Percentiles rank a stretch among this genome's conserved stretches.
Conservation (phyloP, 1,139 yeast species). For the Kodamaea derodonti region DNA sequence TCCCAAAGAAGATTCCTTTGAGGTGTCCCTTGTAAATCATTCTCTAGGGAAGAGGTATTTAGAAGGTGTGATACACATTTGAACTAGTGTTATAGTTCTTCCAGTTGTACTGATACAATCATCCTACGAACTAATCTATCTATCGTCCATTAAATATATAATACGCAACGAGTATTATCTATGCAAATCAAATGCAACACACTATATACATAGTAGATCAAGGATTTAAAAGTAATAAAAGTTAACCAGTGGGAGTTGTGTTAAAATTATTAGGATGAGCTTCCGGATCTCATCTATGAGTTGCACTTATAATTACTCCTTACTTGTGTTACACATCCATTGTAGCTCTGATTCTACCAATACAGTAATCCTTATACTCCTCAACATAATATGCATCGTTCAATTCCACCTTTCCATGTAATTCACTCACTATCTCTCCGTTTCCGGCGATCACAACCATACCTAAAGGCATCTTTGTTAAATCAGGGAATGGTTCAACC, state of each 20-base stretch:
- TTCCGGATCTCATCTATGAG: too few species aligned
- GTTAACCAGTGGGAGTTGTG: too few species aligned
- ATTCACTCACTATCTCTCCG: constrained; percentile 38
- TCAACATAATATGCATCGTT: constrained; percentile 35
- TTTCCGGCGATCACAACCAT: constrained; percentile 45
- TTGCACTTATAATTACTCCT: too few species aligned
- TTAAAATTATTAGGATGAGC: too few species aligned
- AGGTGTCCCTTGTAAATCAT: constrained; percentile 5
- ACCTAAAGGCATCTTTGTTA: constrained; percentile 33
- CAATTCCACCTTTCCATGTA: constrained; percentile 32
- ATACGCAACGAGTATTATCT: too few species aligned
- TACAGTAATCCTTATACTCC: constrained; percentile 39
- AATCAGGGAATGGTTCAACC: constrained; percentile 35
- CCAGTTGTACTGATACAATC: too few species aligned
- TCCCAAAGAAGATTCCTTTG: background rate
- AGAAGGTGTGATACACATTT: constrained; percentile 6
- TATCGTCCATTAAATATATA: too few species aligned
- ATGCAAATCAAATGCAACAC: too few species aligned
- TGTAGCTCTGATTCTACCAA: constrained; percentile 24
- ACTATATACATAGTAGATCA: too few species aligned
- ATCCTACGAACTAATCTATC: too few species aligned
- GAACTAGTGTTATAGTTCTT: too few species aligned
- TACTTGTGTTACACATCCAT: constrained; percentile 14
- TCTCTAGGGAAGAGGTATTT: constrained; percentile 7
- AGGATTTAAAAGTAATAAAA: too few species aligned